A percentile compares a stretch with the other conserved stretches of the same genome.
Evolutionary conservation across 148 eudicot genomes (phyloP).

Genomic region (Rhododendron kiyosumense): DNA sequence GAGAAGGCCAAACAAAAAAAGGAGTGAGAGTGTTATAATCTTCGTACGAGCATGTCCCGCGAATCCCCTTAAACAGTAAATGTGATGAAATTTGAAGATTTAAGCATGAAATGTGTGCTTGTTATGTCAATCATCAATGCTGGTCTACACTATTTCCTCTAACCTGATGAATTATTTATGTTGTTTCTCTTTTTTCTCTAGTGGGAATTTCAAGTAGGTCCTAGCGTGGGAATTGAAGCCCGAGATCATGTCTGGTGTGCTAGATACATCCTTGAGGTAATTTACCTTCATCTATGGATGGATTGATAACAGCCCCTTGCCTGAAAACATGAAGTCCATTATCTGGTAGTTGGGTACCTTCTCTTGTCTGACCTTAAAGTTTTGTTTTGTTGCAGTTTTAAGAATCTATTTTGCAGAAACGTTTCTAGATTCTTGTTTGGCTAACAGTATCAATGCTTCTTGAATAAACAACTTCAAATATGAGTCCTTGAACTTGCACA

Average conservation of each 20-base stretch:
- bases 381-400: not conserved
- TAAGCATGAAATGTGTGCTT: too few relatives aligned
- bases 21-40: too few relatives aligned
- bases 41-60: too few relatives aligned
- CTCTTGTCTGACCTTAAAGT: not conserved
- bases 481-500: not conserved
- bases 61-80: too few relatives aligned
- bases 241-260: conserved; percentile 96
- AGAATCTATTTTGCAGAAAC: not conserved
- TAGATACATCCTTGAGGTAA: conserved; percentile 93
- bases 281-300: not conserved
- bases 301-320: not conserved
- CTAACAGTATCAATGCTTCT: not conserved
- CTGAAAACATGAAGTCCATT: not conserved
- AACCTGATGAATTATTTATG: not conserved
- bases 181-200: too few relatives aligned
- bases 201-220: too few relatives aligned
- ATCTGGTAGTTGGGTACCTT: not conserved
- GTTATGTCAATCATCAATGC: not conserved
- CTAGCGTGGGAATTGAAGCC: conserved; percentile 35
- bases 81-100: too few relatives aligned
- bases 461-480: not conserved
- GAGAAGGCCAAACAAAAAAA: too few relatives aligned
- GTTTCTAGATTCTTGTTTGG: not conserved
- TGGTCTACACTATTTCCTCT: not conserved